These are phyloP conservation scores for Serendipita sp. DNA, from an alignment of 768 basidiomycete genomes.

Conservation along the genomic window DNA sequence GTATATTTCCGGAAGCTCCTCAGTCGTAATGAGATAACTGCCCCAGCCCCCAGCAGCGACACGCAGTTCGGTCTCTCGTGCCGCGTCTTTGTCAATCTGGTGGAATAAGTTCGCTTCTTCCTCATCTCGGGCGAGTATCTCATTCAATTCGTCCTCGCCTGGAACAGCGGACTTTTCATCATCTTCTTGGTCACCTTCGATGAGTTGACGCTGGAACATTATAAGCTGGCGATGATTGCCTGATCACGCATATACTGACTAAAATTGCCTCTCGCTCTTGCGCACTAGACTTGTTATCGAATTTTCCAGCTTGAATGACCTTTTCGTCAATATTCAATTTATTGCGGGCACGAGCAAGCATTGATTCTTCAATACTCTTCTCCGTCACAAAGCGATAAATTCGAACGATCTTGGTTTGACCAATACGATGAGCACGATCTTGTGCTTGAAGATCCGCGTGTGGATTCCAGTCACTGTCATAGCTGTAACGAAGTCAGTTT, in stretches of 20 bases:
- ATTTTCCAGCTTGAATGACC: conserved; percentile 96
- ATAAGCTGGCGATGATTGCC: conserved; percentile 8
- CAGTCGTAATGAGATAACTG: conserved; percentile 66
- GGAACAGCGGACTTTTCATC: conserved; percentile 83
- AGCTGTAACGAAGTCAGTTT: conserved; percentile 15
- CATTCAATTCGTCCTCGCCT: conserved; percentile 90
- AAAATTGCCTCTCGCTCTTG: conserved; percentile 95
- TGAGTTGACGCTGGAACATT: conserved; percentile 56
- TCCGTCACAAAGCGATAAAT: conserved; percentile 95
- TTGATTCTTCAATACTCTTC: conserved; percentile 96
- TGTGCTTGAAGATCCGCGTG: conserved; percentile 98
- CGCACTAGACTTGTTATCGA: conserved; percentile 96
- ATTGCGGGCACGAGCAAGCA: conserved; percentile 85
- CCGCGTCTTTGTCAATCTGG: conserved; percentile 53
- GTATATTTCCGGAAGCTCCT: conserved; percentile 88
- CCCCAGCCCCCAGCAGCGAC: conserved; percentile 56
- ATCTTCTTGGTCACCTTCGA: conserved; percentile 80
- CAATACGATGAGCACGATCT: conserved; percentile 99
- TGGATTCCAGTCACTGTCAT: conserved; percentile 61
- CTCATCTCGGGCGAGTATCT: conserved; percentile 74
- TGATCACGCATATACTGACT: conserved; percentile 30
- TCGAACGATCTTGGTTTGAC: conserved; percentile 93
- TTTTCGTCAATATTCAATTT: conserved; percentile 99
- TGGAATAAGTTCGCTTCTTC: conserved; percentile 63
- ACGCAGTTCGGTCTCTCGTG: conserved; percentile 66